Percentiles rank a stretch among this genome's conserved stretches.
Evolutionary conservation across 176 grass and related monocot genomes (phyloP).

Genomic region (Carex littledalei): DNA sequence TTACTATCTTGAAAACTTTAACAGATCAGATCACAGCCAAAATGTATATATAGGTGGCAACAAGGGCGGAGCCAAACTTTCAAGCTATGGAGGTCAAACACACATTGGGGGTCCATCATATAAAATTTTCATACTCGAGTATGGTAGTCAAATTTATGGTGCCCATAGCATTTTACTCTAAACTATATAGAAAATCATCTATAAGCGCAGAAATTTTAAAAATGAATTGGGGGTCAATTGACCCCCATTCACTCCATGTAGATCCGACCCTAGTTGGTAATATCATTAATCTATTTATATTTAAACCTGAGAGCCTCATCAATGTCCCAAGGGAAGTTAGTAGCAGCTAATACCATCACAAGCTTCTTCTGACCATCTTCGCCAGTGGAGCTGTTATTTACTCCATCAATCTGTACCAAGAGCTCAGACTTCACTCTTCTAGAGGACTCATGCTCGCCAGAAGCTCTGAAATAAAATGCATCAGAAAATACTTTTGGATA

Average conservation of each 20-base stretch:
- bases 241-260: no score
- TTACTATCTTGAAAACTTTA: neutral
- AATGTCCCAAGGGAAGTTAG: conserved; percentile 98
- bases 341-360: conserved; percentile 94
- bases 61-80: no score
- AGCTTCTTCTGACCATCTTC: conserved; percentile 93
- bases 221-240: no score
- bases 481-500: neutral
- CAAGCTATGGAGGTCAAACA: no score
- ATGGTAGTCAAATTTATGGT: no score
- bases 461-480: conserved; percentile 44
- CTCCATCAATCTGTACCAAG: conserved; percentile 91
- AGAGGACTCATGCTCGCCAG: conserved; percentile 96
- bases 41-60: conserved; percentile 1
- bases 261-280: no score
- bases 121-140: no score
- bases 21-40: neutral
- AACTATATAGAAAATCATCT: no score
- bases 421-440: conserved; percentile 98
- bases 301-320: conserved; percentile 90
- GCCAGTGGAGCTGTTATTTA: conserved; percentile 73
- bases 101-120: no score
- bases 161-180: no score
- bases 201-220: no score
- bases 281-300: neutral